Percentiles rank a stretch among this genome's conserved stretches.
Evolutionary conservation across 495 filamentous ascomycete genomes (phyloP).

Genomic region (Diplogelasinospora grovesii): DNA sequence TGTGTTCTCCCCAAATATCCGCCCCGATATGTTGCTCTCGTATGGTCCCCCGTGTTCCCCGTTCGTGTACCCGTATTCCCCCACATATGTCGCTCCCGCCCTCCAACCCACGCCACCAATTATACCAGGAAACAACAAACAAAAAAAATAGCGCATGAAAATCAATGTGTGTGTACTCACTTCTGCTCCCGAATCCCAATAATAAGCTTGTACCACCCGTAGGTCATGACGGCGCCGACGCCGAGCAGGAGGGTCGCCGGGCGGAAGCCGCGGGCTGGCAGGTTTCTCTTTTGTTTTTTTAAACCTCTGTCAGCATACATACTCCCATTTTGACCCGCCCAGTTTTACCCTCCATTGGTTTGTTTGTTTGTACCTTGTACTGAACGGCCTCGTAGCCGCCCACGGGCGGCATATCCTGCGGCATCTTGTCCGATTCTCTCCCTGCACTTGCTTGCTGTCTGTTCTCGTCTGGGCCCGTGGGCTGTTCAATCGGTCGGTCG

Average conservation of each 20-base stretch:
- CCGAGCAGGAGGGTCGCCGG: conserved; percentile 68
- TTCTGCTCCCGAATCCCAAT: conserved; percentile 78
- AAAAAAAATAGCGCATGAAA: too few relatives aligned
- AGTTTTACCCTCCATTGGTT: too few relatives aligned
- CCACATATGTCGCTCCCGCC: too few relatives aligned
- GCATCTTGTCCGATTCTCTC: conserved; percentile 43
- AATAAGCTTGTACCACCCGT: conserved; percentile 78
- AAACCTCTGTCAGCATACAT: conserved; percentile 8
- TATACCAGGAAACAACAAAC: too few relatives aligned
- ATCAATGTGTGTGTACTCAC: conserved; percentile 44
- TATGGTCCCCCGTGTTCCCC: too few relatives aligned
- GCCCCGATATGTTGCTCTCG: too few relatives aligned
- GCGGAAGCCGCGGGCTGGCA: conserved; percentile 86
- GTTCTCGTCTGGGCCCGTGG: neutral
- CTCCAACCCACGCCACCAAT: too few relatives aligned
- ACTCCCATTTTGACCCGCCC: too few relatives aligned
- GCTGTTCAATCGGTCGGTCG: neutral
- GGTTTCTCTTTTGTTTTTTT: conserved; percentile 81
- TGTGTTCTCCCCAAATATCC: too few relatives aligned
- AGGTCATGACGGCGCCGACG: conserved; percentile 70
- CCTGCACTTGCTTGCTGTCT: too few relatives aligned
- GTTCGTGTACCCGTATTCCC: too few relatives aligned
- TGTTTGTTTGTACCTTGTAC: too few relatives aligned
- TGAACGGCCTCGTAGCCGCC: conserved; percentile 95
- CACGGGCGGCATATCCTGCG: conserved; percentile 85